Conservation (phyloP, 805 yeast genomes). For the Wickerhamomyces ciferrii region DNA sequence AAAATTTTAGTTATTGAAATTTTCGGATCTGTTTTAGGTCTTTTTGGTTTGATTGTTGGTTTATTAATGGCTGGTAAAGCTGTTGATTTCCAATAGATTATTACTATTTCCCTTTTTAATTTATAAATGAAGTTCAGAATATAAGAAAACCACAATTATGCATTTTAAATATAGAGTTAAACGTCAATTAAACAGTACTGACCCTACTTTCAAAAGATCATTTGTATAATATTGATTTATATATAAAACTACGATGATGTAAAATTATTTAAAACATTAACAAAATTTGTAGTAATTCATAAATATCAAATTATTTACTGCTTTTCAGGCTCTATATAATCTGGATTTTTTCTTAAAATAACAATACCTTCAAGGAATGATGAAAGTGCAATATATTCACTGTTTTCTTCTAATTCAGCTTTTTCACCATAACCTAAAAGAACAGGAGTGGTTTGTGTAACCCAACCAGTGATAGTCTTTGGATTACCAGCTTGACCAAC, state of each 20-base stretch:
- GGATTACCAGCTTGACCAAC: conserved; percentile 99
- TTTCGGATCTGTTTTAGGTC: conserved; percentile 93
- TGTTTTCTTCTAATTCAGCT: conserved; percentile 89
- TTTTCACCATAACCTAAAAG: conserved; percentile 89
- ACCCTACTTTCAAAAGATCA: neutral
- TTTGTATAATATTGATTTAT: neutral
- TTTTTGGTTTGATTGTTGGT: conserved; percentile 95
- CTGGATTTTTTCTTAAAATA: conserved; percentile 86
- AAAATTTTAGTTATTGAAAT: conserved; percentile 95
- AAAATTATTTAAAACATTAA: neutral
- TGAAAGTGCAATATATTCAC: conserved; percentile 81
- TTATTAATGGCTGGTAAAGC: conserved; percentile 96
- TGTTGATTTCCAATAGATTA: conserved; percentile 65
- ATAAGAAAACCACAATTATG: neutral
- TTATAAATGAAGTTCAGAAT: too few species aligned
- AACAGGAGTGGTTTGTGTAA: conserved; percentile 97
- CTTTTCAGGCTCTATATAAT: conserved; percentile 58
- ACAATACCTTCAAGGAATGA: conserved; percentile 89
- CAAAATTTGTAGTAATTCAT: neutral
- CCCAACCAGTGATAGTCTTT: conserved; percentile 99
- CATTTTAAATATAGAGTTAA: neutral
- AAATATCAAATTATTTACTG: neutral
- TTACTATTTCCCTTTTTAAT: too few species aligned
- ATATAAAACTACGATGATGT: neutral
- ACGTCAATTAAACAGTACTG: neutral